Base-by-base conservation (phyloP, 2,329 filamentous ascomycete genomes). In the Xylaria multiplex region DNA sequence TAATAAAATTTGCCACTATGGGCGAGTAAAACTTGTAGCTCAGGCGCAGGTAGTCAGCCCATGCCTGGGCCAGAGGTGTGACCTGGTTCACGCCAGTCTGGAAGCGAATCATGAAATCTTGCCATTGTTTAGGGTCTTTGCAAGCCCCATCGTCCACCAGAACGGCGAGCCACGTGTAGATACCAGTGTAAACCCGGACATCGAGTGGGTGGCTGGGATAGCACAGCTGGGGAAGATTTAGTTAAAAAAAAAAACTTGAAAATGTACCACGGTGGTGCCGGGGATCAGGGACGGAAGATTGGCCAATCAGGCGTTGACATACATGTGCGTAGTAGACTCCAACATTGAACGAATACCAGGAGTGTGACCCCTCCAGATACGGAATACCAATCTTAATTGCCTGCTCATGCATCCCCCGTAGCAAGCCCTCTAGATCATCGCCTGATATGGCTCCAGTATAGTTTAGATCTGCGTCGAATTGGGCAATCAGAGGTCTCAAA, bases 121-220 rank as follows among this genome's bases (percentile, higher is more conserved):
- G 69, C 24, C 72, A 65, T 52, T 73, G 68, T 14, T 62, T 53
- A 1, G 65, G 66, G 2, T 70, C 56, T 57, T 69, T 57, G 6
- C 50, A 46, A 9, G 73, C 71, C 49, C 66, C 70, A 67, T 78
- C 75, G 37, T 77, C 77, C 16, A 76, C 72, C 7, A 77, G 65
- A 27, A 74, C 72, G 6, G 71, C 71, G 6, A 78, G 60, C 66
- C 75, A 76, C 30, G 77, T 76, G 54, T 74, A 75, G 42, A 78
- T 73, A 16, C 75, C 74, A 11, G 76, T 68, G 63, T 77, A 76
- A 30, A 79, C 61, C 46, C 74, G 73, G 16, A 76, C 67, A 16
- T 76, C 70, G 3, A 72, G 55, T 6, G 70, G 66, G 43, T 71
- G 68, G 6, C 50, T 62, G 9, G 68, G 64, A 43, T 59, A 66